Evolutionary conservation across 1,139 yeast species (phyloP).

Genomic region (Entelexis sorbosivorans): DNA sequence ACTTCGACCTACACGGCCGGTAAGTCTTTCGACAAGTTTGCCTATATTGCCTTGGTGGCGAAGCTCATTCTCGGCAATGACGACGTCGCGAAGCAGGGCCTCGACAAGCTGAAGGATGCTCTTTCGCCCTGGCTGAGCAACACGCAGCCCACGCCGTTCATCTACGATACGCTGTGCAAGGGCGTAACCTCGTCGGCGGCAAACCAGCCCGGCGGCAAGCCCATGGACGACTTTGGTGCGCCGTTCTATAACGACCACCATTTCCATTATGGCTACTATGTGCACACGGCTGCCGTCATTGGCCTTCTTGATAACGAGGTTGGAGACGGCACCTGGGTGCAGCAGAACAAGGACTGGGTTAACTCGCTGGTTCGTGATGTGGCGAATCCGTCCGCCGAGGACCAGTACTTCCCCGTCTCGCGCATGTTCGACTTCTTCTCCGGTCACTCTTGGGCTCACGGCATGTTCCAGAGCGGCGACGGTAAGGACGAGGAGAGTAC

Average conservation of each 20-base stretch:
- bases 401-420: conserved; percentile 59
- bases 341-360: conserved; percentile 54
- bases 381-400: conserved; percentile 65
- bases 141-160: conserved; percentile 46
- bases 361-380: conserved; percentile 61
- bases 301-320: conserved; percentile 51
- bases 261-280: conserved; percentile 68
- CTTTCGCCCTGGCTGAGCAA: conserved; percentile 42
- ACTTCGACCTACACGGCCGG: conserved; percentile 56
- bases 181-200: conserved; percentile 61
- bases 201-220: conserved; percentile 37
- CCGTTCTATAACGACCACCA: conserved; percentile 70
- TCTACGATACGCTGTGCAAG: conserved; percentile 55
- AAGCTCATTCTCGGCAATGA: conserved; percentile 49
- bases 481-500: conserved; percentile 75
- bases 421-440: conserved; percentile 70
- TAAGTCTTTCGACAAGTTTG: conserved; percentile 63
- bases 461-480: conserved; percentile 56
- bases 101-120: conserved; percentile 44
- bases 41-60: conserved; percentile 55
- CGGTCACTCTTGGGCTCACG: conserved; percentile 83
- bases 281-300: conserved; percentile 68
- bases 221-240: conserved; percentile 53
- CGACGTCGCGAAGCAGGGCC: conserved; percentile 39
- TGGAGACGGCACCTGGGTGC: conserved; percentile 54